Conservation (phyloP, 345 rosid species). For the Hibiscus trionum region DNA sequence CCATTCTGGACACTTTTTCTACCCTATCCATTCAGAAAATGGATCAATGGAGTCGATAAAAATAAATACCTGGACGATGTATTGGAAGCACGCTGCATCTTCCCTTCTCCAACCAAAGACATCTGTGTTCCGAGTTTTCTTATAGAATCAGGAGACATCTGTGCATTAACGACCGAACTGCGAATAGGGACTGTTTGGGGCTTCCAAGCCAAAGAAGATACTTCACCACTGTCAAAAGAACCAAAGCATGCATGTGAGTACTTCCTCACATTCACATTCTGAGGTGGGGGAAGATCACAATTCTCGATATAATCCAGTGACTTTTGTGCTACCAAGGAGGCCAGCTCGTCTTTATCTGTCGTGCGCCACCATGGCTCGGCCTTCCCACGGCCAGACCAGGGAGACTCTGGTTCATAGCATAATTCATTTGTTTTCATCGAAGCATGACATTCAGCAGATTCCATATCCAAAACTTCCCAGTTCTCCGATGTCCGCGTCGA, state of each 20-base stretch:
- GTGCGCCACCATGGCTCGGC: constrained; percentile 83
- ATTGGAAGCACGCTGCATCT: constrained; percentile 22
- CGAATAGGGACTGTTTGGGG: constrained; percentile 20
- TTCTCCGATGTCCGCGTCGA: constrained; percentile 29
- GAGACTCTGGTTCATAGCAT: constrained; percentile 42
- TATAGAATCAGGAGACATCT: constrained; percentile 13
- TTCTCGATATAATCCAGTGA: constrained; percentile 65
- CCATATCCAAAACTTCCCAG: constrained; percentile 30
- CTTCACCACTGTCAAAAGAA: constrained; percentile 25
- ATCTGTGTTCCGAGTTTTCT: constrained; percentile 17
- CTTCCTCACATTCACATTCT: constrained; percentile 38
- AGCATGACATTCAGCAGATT: constrained; percentile 26
- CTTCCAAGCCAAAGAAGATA: constrained; percentile 27
- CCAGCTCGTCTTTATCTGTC: constrained; percentile 70
- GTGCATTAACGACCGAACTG: constrained; percentile 20
- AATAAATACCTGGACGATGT: constrained; percentile 34
- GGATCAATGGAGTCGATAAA: neutral
- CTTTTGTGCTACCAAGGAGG: constrained; percentile 78
- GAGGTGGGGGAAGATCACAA: constrained; percentile 87
- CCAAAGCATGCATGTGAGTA: constrained; percentile 28
- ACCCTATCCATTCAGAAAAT: neutral
- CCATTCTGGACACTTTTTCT: neutral
- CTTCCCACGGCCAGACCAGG: constrained; percentile 55
- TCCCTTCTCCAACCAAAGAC: constrained; percentile 18
- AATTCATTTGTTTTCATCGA: constrained; percentile 30